phyloP scores from a whole-genome alignment of 2,329 filamentous ascomycete species.

The Gliomastix tumulicola region DNA sequence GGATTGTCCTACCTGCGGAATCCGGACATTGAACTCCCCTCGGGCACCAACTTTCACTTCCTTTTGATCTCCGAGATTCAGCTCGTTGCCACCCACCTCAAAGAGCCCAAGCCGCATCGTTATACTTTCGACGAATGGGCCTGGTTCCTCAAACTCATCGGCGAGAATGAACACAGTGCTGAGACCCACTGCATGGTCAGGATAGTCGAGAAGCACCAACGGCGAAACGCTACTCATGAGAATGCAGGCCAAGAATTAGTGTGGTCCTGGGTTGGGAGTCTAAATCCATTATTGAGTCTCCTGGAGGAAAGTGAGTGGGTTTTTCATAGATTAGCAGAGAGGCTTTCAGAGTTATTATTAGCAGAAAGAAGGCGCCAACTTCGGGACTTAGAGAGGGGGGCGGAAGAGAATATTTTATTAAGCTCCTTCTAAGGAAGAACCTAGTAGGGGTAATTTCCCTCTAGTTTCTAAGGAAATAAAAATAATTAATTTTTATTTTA shows the following conservation, averaged over 20 bases:
- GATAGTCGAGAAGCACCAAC: too few relatives aligned
- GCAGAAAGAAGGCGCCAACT: too few relatives aligned
- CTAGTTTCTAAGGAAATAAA: too few relatives aligned
- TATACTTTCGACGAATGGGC: slow-evolving; percentile 86
- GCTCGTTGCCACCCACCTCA: slow-evolving; percentile 51
- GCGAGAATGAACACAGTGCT: slow-evolving; percentile 49
- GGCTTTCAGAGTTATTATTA: too few relatives aligned
- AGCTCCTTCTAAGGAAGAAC: too few relatives aligned
- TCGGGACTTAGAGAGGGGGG: too few relatives aligned
- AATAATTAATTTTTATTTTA: too few relatives aligned
- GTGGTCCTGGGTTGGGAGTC: slow-evolving; percentile 69
- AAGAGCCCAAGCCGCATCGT: slow-evolving; percentile 49
- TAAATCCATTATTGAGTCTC: slow-evolving; percentile 63
- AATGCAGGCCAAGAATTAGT: slow-evolving; percentile 20
- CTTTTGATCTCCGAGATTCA: slow-evolving; percentile 69
- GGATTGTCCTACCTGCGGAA: slow-evolving; percentile 23
- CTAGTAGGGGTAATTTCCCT: too few relatives aligned
- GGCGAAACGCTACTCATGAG: slow-evolving; percentile 37
- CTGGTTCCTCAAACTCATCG: slow-evolving; percentile 74
- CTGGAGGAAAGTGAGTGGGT: slow-evolving; percentile 69
- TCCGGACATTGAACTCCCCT: slow-evolving; percentile 28
- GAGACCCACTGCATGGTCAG: too few relatives aligned
- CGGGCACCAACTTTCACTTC: slow-evolving; percentile 46
- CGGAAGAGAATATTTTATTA: too few relatives aligned
- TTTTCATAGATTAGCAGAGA: too few relatives aligned